Evolutionary conservation across 768 basidiomycete species (phyloP), one percentile per base, ranked within the genome.

Genomic region (Auriscalpium orientale): DNA sequence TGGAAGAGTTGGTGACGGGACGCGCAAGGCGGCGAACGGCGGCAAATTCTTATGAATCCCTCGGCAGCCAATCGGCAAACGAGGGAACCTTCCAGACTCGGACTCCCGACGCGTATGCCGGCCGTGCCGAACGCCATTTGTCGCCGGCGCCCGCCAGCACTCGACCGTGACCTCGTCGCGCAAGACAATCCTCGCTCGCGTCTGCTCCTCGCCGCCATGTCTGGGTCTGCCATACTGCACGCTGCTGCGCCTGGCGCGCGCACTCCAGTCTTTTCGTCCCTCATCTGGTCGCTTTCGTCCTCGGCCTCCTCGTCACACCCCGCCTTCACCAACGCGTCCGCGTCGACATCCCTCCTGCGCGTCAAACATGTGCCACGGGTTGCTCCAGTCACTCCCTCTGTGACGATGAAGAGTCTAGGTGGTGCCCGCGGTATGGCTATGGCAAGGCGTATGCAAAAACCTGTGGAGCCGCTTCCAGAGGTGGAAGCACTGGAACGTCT

Each of bases 201-300:
- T 43, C 5, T 13, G 13, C 15, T 18, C 9, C 40, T 13, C 9
- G 40, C 18, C 40, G 6, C 18, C 40, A 15, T 59, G 58, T n/a
- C 60, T 5, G 48, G 51, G n/a, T 56, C 40, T 45, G 54, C 33
- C 18, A 59, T 58, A 7, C 49, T 44, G 22, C 40, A 38, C 21
- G 18, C 60, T 36, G 49, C 45, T 53, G 34, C 61, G 59, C 35
- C 40, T 18, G 40, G 40, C 18, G 18, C 40, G 15, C 61, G 61
- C 46, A 35, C 59, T 20, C 43, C 56, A 15, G 54, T 51, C 18
- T 46, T 62, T 2, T 62, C 61, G 33, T 62, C 61, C 36, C n/a
- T 62, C 43, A 60, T 62, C 54, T 62, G 61, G 61, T 62, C 61
- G 18, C 46, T 62, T 36, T 60, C 59, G 21, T 46, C 59, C n/a